Percentiles rank a stretch among this genome's conserved stretches.
phyloP scores from a whole-genome alignment of 139 green algal species.

The Closterium sp. region DNA sequence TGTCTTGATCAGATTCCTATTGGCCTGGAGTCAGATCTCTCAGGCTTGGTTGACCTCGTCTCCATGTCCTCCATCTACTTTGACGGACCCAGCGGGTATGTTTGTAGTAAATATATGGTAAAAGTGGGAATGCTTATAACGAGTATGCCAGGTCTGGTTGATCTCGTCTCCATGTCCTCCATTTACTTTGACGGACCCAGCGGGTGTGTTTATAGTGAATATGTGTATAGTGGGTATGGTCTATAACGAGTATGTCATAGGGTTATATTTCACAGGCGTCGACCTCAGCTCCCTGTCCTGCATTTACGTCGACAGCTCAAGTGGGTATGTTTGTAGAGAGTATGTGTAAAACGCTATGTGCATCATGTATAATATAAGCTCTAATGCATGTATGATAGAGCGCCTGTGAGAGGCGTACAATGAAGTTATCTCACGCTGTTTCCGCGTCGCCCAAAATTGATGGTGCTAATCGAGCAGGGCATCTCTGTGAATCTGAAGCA shows the following conservation, averaged over 20 bases:
- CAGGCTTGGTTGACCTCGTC: slow-evolving; percentile 91
- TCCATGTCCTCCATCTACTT: slow-evolving; percentile 64
- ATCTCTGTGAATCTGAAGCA: neutral
- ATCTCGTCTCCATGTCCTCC: slow-evolving; percentile 72
- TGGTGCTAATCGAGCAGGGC: too few species aligned
- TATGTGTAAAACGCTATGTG: too few species aligned
- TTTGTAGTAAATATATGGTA: too few species aligned
- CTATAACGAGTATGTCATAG: too few species aligned
- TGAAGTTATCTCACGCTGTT: too few species aligned
- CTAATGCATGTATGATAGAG: too few species aligned
- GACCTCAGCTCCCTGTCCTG: too few species aligned
- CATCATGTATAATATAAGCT: too few species aligned
- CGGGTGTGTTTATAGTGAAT: slow-evolving; percentile 51
- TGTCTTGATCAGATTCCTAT: slow-evolving; percentile 68
- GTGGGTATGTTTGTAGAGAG: too few species aligned
- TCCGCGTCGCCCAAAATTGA: too few species aligned
- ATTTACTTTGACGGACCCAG: slow-evolving; percentile 71
- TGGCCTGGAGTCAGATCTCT: slow-evolving; percentile 83
- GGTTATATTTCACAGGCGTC: too few species aligned
- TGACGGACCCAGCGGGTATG: slow-evolving; percentile 69
- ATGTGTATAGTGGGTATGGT: slow-evolving; percentile 30
- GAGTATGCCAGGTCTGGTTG: slow-evolving; percentile 82
- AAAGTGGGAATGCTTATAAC: neutral
- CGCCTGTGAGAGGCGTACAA: neutral
- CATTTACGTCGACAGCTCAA: too few species aligned